phyloP scores from a whole-genome alignment of 257 asterid genomes.

The Solanum phureja region DNA sequence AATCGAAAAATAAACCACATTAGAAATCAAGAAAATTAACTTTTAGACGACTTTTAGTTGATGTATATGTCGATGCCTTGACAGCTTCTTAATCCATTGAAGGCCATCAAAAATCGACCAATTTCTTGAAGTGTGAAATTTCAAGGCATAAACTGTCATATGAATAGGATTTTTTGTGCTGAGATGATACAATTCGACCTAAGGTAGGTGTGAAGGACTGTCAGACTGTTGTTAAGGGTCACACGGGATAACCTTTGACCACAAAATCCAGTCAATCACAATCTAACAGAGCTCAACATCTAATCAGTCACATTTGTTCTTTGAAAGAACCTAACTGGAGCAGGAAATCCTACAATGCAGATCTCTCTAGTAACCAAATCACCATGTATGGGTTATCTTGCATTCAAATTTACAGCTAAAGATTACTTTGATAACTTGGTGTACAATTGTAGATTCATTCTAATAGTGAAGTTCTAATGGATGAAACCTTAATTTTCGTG shows the following conservation, averaged over 20 bases:
- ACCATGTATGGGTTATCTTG: neutral
- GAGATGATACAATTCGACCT: neutral
- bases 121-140: neutral
- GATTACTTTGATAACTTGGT: neutral
- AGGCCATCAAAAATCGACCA: neutral
- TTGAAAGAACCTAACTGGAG: neutral
- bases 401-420: neutral
- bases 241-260: neutral
- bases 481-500: neutral
- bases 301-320: neutral
- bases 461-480: neutral
- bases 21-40: neutral
- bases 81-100: neutral
- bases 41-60: neutral
- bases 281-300: neutral
- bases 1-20: neutral
- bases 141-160: neutral
- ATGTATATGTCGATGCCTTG: neutral
- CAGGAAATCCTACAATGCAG: neutral
- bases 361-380: neutral
- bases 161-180: neutral
- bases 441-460: neutral
- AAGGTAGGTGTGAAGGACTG: neutral
- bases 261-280: neutral
- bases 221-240: neutral